These are phyloP conservation scores for Phytophthora ohioensis DNA, from an alignment of 352 stramenopile genomes.

Conservation along the genomic window DNA sequence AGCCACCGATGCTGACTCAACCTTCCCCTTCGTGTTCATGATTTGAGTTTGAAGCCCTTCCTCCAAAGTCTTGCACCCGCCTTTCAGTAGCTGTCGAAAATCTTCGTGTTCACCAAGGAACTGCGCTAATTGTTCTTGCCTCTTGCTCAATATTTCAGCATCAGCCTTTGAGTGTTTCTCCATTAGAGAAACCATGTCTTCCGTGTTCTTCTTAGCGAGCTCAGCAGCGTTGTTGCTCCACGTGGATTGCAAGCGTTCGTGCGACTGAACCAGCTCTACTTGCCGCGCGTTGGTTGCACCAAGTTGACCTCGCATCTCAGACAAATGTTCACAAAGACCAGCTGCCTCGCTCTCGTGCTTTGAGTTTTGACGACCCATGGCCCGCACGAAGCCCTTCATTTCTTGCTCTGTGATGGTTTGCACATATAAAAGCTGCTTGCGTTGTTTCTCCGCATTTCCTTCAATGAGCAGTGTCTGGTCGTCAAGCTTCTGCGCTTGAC, in stretches of 20 bases:
- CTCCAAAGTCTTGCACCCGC: constrained; percentile 39
- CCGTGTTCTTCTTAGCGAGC: constrained; percentile 21
- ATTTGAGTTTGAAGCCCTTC: constrained; percentile 43
- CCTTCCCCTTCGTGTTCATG: constrained; percentile 38
- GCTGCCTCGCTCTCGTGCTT: constrained; percentile 42
- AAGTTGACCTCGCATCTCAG: constrained; percentile 35
- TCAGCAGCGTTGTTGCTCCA: constrained; percentile 29
- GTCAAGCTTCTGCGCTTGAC: constrained; percentile 47
- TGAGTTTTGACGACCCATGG: constrained; percentile 38
- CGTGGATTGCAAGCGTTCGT: constrained; percentile 24
- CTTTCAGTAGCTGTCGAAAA: constrained; percentile 36
- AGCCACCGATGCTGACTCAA: constrained; percentile 37
- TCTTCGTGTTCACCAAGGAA: constrained; percentile 46
- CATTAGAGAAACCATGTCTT: constrained; percentile 27
- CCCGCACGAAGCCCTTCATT: constrained; percentile 47
- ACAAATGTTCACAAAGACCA: constrained; percentile 40
- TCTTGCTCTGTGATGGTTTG: constrained; percentile 49
- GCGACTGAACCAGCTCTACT: constrained; percentile 35
- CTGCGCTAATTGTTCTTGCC: constrained; percentile 28
- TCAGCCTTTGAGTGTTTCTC: constrained; percentile 37
- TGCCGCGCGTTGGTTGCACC: constrained; percentile 27
- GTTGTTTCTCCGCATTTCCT: constrained; percentile 42
- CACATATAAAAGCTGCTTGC: constrained; percentile 47
- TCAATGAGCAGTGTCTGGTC: constrained; percentile 60
- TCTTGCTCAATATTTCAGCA: constrained; percentile 22